These are phyloP conservation scores for Yamadazyma endophytica DNA, from an alignment of 805 yeast species.

Conservation along the genomic window DNA sequence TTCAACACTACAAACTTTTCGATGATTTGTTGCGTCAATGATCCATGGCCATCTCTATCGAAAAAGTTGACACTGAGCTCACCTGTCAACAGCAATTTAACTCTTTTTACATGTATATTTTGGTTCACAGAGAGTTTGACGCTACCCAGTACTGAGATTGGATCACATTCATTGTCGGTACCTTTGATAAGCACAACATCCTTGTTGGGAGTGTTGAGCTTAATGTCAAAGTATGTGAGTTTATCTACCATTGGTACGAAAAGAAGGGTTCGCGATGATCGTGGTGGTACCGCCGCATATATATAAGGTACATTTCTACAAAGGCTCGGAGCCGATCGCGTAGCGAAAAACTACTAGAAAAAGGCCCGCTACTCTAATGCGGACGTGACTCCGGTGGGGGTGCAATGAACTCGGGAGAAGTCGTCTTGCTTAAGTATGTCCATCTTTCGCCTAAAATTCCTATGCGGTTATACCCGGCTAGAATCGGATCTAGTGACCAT, in stretches of 20 bases:
- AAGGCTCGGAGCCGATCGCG: too few species aligned
- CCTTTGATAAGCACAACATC: conserved; percentile 43
- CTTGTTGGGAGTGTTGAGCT: conserved; percentile 36
- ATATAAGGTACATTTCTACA: too few species aligned
- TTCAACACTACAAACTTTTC: conserved; percentile 38
- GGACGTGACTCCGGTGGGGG: too few species aligned
- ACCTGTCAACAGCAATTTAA: conserved; percentile 40
- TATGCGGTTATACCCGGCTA: neutral
- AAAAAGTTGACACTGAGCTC: conserved; percentile 40
- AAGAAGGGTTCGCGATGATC: too few species aligned
- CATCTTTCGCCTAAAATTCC: neutral
- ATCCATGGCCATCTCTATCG: conserved; percentile 26
- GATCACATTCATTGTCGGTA: conserved; percentile 40
- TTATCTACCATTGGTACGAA: conserved; percentile 14
- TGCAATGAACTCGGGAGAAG: too few species aligned
- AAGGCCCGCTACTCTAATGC: too few species aligned
- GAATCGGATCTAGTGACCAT: conserved; percentile 3
- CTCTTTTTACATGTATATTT: conserved; percentile 33
- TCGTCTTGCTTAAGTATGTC: neutral
- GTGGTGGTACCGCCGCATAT: too few species aligned
- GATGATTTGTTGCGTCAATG: conserved; percentile 26
- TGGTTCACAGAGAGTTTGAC: conserved; percentile 44
- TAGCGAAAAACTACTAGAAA: too few species aligned
- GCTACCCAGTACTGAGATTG: conserved; percentile 41
- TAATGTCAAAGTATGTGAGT: conserved; percentile 30